A percentile compares a stretch with the other conserved stretches of the same genome.
phyloP scores from a whole-genome alignment of 768 basidiomycete genomes.

The Amanita pallidorosea region DNA sequence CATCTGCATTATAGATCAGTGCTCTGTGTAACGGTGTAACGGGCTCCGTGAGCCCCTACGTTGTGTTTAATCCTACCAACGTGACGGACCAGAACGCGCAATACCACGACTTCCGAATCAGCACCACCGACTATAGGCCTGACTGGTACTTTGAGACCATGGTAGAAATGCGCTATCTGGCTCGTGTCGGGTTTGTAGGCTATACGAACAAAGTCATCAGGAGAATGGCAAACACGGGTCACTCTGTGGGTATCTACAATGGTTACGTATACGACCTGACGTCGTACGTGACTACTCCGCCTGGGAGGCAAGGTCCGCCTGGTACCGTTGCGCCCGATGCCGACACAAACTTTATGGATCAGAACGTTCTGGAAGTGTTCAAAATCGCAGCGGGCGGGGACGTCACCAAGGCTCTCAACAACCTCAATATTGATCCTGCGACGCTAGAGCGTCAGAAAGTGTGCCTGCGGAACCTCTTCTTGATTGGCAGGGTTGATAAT shows the following conservation, averaged over 20 bases:
- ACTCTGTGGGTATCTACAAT: slow-evolving; percentile 78
- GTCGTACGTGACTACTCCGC: slow-evolving; percentile 63
- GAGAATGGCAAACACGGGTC: slow-evolving; percentile 51
- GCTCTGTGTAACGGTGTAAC: slow-evolving; percentile 84
- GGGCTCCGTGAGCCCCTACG: slow-evolving; percentile 76
- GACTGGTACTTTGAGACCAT: slow-evolving; percentile 98
- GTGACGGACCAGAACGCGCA: slow-evolving; percentile 61
- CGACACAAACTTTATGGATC: slow-evolving; percentile 61
- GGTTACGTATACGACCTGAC: slow-evolving; percentile 83
- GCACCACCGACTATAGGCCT: slow-evolving; percentile 80
- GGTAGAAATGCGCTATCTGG: slow-evolving; percentile 86
- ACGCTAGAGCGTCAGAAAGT: slow-evolving; percentile 66
- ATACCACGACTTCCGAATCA: slow-evolving; percentile 95
- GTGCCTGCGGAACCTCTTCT: slow-evolving; percentile 89
- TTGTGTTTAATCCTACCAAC: slow-evolving; percentile 70
- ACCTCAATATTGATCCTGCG: slow-evolving; percentile 46
- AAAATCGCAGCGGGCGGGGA: slow-evolving; percentile 64
- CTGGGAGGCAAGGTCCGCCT: slow-evolving; percentile 38
- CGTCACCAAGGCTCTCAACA: slow-evolving; percentile 65
- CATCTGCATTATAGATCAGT: slow-evolving; percentile 47
- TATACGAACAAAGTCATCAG: slow-evolving; percentile 68
- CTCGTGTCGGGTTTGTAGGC: slow-evolving; percentile 83
- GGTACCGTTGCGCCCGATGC: slow-evolving; percentile 32
- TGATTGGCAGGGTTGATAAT: slow-evolving; percentile 85
- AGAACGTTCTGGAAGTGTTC: slow-evolving; percentile 65